These are phyloP conservation scores for Ophiorrhiza pumila DNA, from an alignment of 257 asterid species.

Conservation along the genomic window DNA sequence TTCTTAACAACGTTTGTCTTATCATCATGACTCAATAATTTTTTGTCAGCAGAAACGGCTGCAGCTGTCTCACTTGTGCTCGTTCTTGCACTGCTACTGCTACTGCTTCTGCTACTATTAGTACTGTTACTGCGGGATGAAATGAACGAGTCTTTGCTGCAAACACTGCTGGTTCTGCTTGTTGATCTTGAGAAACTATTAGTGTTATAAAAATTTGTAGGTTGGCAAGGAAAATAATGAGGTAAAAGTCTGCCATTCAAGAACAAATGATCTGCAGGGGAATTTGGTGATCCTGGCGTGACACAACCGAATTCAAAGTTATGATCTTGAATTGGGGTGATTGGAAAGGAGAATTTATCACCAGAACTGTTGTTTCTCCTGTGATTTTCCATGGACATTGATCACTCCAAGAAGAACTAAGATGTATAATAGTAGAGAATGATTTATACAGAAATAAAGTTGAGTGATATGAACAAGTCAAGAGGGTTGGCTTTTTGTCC, in stretches of 20 bases:
- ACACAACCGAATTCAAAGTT: conserved; percentile 43
- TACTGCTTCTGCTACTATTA: conserved; percentile 54
- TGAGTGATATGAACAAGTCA: conserved; percentile 24
- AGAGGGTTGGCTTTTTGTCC: conserved; percentile 33
- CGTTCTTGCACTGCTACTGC: conserved; percentile 66
- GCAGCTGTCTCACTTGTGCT: conserved; percentile 47
- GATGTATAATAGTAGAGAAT: neutral
- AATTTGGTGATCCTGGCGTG: conserved; percentile 42
- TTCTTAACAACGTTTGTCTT: conserved; percentile 7
- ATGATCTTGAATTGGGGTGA: conserved; percentile 17
- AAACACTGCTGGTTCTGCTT: conserved; percentile 57
- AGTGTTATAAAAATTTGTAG: neutral
- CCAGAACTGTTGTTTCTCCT: conserved; percentile 28
- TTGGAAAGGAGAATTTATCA: conserved; percentile 55
- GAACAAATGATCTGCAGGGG: conserved; percentile 84
- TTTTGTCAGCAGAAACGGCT: conserved; percentile 16
- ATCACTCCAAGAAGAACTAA: neutral
- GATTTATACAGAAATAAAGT: conserved; percentile 19
- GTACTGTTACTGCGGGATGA: conserved; percentile 80
- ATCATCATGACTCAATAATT: neutral
- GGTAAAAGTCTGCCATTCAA: conserved; percentile 69
- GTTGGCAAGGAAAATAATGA: conserved; percentile 50
- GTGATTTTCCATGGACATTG: conserved; percentile 42
- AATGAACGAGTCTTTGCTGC: conserved; percentile 54
- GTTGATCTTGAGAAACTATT: conserved; percentile 51